Base-by-base conservation (phyloP, 306 rosid species). In the Casuarina equisetifolia region DNA sequence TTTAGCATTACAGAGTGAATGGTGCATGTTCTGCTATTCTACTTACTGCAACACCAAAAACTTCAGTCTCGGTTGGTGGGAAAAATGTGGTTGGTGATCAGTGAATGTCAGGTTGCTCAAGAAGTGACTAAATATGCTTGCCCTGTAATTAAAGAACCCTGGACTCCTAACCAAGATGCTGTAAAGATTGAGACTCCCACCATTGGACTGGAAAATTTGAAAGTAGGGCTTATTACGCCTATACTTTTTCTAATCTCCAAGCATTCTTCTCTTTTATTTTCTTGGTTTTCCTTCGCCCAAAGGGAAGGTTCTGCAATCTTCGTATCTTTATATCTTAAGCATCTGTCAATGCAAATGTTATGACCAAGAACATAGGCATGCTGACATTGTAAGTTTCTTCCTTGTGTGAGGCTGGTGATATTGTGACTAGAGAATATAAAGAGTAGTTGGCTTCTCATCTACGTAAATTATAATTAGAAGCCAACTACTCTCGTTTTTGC, bases 121-220 rank as follows among this genome's bases (percentile, higher is more conserved):
- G 71, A 81, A 84, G 81, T 67, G 66, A 73, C 36, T 81, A 89
- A 85, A 76, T 67, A 82, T 72, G 87, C 86, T 73, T 82, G 79
- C 71, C 80, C 81, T 81, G 57, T 51, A 4, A 16, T 73, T 38
- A 80, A 78, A 82, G 87, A 88, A 73, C 82, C 87, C 62, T 78
- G 84, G 62, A 80, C 74, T 81, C 83, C 85, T 46, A 83, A 45
- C 43, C 43, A 63, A 72, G 91, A 81, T 55, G 39, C 69, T 54
- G 87, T 80, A 78, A 83, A 76, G 35, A 46, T 85, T 58, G 90
- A 78, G 89, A 79, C 72, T 82, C 91, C 89, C 70, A 84, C 79
- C 25, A 82, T 81, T 40, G 96, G 86, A 76, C 76, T 88, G 32
- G 67, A 79, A 80, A 82, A 42, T 78, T 88, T 94, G 80, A 89